Base-by-base conservation (phyloP, 148 eudicot species). In the Beta vulgaris region DNA sequence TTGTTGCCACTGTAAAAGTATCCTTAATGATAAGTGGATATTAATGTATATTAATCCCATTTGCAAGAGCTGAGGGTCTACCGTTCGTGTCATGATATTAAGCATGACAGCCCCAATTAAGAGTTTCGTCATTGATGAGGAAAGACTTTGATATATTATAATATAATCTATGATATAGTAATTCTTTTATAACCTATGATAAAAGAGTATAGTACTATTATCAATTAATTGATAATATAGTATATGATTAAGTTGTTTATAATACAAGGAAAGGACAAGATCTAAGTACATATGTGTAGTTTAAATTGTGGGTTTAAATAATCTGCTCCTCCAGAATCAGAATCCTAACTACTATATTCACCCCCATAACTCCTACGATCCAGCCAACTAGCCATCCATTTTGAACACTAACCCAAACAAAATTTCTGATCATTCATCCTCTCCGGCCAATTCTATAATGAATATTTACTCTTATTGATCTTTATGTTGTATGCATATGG, bases 331-430 rank as follows among this genome's bases (percentile, higher is more conserved):
- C 13, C 19, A 44, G 61, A 71, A 77, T 77, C 80, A 62, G 43
- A 71, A 77, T 77, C 76, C 59, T 77, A 71, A 71, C 75, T 71
- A 49, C 74, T 49, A 77, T 54, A 39, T 71, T 59, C 43, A 48
- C 44, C 31, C 26, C 39, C 7, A 10, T 19, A 34, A 35, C 54
- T 61, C 43, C 39, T 60, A 29, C 31, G 39, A 29, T 51, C 63
- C 78, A 76, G 53, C 64, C 64, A 46, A 35, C 61, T 25, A 0
- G 7, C 13, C 31, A 53, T 14, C 28, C 25, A 15, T 34, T 61
- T 61, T 29, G 32, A 57, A 57, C 62, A 3, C 29, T 25, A 57
- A 57, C 62, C 16, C 29, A 57, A 57, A 26, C 4, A 9, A 57
- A 57, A 9, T 9, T 57, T 7, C 21, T 28, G 26, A 57, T 57